These are phyloP conservation scores for Pyricularia grisea DNA, from an alignment of 2,329 filamentous ascomycete species.

Conservation along the genomic window DNA sequence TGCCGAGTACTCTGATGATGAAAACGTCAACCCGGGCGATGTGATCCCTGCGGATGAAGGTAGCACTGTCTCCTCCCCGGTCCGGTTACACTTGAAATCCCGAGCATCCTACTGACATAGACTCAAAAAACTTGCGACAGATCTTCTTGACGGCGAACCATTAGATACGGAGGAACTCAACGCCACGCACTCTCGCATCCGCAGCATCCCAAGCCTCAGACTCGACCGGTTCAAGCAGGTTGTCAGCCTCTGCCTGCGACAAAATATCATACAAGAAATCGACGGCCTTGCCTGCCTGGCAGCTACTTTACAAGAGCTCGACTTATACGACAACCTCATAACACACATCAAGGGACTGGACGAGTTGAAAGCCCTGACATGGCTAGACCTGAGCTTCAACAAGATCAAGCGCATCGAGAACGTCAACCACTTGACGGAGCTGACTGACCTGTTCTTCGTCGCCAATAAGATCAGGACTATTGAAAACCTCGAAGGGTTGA, in stretches of 20 bases:
- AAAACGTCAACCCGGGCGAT: constrained; percentile 60
- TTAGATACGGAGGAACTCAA: constrained; percentile 68
- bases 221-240: constrained; percentile 76
- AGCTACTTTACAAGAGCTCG: constrained; percentile 67
- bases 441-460: constrained; percentile 83
- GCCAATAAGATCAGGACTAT: constrained; percentile 90
- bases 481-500: constrained; percentile 70
- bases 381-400: constrained; percentile 91
- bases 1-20: constrained; percentile 70
- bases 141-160: constrained; percentile 52
- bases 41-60: constrained; percentile 76
- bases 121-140: constrained; percentile 23
- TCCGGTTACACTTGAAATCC: not conserved
- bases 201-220: constrained; percentile 66
- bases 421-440: constrained; percentile 63
- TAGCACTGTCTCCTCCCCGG: constrained; percentile 18
- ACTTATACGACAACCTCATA: constrained; percentile 95
- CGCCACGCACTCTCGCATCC: constrained; percentile 77
- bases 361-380: constrained; percentile 62
- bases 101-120: not conserved
- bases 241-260: constrained; percentile 75
- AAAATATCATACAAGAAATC: constrained; percentile 79
- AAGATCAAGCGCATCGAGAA: constrained; percentile 99
- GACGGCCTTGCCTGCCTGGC: constrained; percentile 61
- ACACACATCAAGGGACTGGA: constrained; percentile 79